Percentiles rank a stretch among this genome's conserved stretches.
phyloP scores from a whole-genome alignment of 805 yeast genomes.

The Ogataea siamensis region DNA sequence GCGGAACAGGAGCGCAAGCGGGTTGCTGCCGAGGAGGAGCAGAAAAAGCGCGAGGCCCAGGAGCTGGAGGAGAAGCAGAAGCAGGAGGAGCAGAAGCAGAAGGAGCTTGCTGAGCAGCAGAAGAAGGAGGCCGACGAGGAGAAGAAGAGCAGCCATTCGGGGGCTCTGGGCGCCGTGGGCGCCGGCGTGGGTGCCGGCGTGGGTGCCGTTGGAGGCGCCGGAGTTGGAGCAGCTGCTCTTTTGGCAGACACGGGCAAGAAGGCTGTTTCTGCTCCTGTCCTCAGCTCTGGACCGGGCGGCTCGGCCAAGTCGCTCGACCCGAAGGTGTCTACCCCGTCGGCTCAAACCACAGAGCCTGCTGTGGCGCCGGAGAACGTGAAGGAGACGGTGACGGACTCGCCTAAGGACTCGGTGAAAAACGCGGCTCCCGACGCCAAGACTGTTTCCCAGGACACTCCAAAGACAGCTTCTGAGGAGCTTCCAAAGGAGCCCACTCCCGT shows the following conservation, averaged over 20 bases:
- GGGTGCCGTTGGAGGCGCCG: not conserved
- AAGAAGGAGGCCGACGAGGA: constrained; percentile 24
- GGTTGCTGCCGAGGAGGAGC: constrained; percentile 40
- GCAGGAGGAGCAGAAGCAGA: constrained; percentile 40
- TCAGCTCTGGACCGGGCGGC: too few species aligned
- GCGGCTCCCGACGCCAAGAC: not conserved
- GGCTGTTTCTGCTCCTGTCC: not conserved
- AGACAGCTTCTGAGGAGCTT: not conserved
- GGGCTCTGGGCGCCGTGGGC: constrained; percentile 10
- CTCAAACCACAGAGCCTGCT: too few species aligned
- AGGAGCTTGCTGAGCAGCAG: constrained; percentile 30
- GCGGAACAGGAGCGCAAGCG: constrained; percentile 39
- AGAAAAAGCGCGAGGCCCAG: constrained; percentile 32
- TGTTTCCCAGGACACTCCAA: not conserved
- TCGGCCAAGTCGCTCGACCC: too few species aligned
- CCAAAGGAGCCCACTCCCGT: not conserved
- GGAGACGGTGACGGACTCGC: not conserved
- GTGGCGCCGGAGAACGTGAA: not conserved
- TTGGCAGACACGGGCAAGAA: not conserved
- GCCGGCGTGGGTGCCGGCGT: constrained; percentile 1
- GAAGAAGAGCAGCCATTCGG: not conserved
- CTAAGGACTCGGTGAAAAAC: not conserved
- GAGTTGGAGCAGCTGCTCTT: too few species aligned
- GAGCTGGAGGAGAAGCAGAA: constrained; percentile 40
- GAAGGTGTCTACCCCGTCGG: too few species aligned